Evolutionary conservation across 768 basidiomycete genomes (phyloP).

Genomic region (Serpula lacrymans): DNA sequence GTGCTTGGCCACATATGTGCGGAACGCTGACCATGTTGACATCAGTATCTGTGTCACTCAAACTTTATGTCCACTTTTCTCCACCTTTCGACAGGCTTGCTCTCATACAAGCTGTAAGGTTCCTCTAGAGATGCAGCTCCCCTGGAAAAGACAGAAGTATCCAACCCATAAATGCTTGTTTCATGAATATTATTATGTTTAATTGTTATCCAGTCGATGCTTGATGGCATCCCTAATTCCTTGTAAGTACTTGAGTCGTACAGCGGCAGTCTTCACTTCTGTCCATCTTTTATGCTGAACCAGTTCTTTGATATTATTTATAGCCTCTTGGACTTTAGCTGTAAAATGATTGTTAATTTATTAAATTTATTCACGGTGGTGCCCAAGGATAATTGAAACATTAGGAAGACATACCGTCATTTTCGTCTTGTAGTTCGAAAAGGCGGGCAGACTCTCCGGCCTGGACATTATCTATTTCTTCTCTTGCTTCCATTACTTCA

Average conservation of each 20-base stretch:
- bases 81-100: too few relatives aligned
- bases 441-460: conserved; percentile 49
- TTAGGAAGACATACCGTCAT: conserved; percentile 44
- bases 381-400: background rate
- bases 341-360: conserved; percentile 5
- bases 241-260: conserved; percentile 72
- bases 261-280: conserved; percentile 52
- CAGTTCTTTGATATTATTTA: conserved; percentile 43
- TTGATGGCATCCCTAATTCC: conserved; percentile 45
- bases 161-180: too few relatives aligned
- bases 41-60: too few relatives aligned
- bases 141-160: too few relatives aligned
- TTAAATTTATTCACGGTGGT: background rate
- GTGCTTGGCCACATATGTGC: too few relatives aligned
- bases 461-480: conserved; percentile 59
- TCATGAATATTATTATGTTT: background rate
- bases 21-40: too few relatives aligned
- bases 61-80: too few relatives aligned
- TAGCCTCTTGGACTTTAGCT: conserved; percentile 53
- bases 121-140: too few relatives aligned
- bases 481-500: conserved; percentile 76
- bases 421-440: conserved; percentile 47
- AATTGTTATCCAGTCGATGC: conserved; percentile 8
- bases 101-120: too few relatives aligned
- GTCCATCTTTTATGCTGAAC: conserved; percentile 55